These are phyloP conservation scores for Rutstroemia sp. DNA, from an alignment of 2,329 filamentous ascomycete genomes.

Conservation along the genomic window DNA sequence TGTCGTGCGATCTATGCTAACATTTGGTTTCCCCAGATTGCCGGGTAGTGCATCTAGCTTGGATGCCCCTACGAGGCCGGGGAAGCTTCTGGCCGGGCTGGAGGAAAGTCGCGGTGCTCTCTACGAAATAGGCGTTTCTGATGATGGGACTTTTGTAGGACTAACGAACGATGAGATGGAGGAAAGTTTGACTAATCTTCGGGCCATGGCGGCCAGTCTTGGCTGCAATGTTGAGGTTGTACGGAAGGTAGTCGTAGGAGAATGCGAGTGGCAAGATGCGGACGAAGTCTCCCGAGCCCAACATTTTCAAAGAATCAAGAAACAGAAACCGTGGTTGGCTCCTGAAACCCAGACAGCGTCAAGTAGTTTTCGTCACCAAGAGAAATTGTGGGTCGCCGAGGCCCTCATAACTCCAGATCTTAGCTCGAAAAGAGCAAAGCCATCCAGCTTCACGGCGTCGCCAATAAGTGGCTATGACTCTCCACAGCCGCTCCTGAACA, in stretches of 20 bases:
- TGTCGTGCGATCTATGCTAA: background rate
- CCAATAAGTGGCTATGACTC: constrained; percentile 1
- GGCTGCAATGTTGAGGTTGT: constrained; percentile 79
- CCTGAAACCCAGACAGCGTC: background rate
- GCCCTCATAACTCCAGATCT: constrained; percentile 75
- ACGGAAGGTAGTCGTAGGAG: constrained; percentile 75
- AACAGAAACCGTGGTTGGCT: constrained; percentile 14
- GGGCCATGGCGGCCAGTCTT: constrained; percentile 85
- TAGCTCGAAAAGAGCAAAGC: constrained; percentile 29
- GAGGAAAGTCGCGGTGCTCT: constrained; percentile 90
- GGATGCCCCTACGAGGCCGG: constrained; percentile 39
- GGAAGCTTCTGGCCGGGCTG: constrained; percentile 64
- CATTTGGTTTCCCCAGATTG: constrained; percentile 31
- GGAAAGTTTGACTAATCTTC: constrained; percentile 78
- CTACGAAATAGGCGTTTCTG: constrained; percentile 94
- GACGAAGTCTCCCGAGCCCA: constrained; percentile 4
- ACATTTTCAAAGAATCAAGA: constrained; percentile 11
- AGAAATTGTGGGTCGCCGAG: constrained; percentile 79
- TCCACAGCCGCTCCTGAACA: background rate
- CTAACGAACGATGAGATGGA: constrained; percentile 85
- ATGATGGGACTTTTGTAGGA: constrained; percentile 86
- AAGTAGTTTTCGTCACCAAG: constrained; percentile 30
- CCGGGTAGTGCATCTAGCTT: constrained; percentile 53
- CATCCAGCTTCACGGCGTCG: background rate
- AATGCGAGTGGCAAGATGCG: constrained; percentile 60